These are phyloP conservation scores for Oenanthe javanica DNA, from an alignment of 140 eudicot genomes.

Conservation along the genomic window DNA sequence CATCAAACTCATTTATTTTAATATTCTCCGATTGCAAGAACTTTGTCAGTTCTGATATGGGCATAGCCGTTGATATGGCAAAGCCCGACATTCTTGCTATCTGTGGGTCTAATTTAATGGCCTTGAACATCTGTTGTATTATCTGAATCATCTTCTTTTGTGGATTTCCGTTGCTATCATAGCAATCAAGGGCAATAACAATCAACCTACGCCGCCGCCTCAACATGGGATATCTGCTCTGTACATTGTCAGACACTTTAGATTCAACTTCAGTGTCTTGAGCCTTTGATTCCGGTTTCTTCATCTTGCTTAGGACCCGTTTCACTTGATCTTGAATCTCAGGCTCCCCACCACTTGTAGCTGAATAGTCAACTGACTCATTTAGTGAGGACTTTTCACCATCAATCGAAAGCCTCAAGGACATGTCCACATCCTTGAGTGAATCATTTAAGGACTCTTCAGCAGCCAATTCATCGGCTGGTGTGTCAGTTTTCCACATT, in stretches of 20 bases:
- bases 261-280: slow-evolving; percentile 25
- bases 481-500: slow-evolving; percentile 84
- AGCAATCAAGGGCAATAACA: slow-evolving; percentile 77
- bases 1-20: slow-evolving; percentile 69
- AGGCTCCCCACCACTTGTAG: slow-evolving; percentile 24
- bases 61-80: slow-evolving; percentile 85
- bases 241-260: slow-evolving; percentile 23
- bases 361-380: slow-evolving; percentile 35
- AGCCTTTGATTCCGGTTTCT: slow-evolving; percentile 31
- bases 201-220: slow-evolving; percentile 60
- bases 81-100: slow-evolving; percentile 49
- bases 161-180: slow-evolving; percentile 61
- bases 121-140: slow-evolving; percentile 52
- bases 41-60: slow-evolving; percentile 44
- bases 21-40: slow-evolving; percentile 55
- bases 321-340: slow-evolving; percentile 80
- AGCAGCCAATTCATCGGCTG: slow-evolving; percentile 43
- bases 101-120: slow-evolving; percentile 47
- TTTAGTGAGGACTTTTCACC: slow-evolving; percentile 57
- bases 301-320: slow-evolving; percentile 61
- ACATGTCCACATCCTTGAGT: slow-evolving; percentile 74
- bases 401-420: slow-evolving; percentile 64
- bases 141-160: slow-evolving; percentile 51
- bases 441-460: slow-evolving; percentile 77
- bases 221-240: slow-evolving; percentile 56